Evolutionary conservation across 768 basidiomycete genomes (phyloP), one percentile per base, ranked within the genome.

Genomic region (Candolleomyces aberdarensis): DNA sequence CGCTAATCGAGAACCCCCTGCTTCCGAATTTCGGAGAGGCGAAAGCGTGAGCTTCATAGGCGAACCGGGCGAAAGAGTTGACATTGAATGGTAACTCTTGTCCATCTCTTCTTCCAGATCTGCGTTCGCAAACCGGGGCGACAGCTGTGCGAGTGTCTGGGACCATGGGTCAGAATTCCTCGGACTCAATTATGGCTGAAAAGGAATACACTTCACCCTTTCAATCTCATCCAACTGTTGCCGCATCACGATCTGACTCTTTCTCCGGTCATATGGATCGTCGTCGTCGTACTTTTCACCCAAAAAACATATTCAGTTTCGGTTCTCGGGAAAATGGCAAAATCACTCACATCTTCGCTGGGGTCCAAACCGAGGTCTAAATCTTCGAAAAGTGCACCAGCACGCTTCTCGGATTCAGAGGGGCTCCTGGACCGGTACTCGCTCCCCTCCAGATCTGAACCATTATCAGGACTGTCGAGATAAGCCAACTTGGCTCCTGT

Each of bases 161-260:
- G 50, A 63, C 22, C 11, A 11, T 51, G 48, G 26, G 19, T 40
- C 48, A 63, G 31, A 52, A n/a, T n/a, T 60, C 19, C 20, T 50
- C 43, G 20, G 36, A 11, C 36, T 39, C 26, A 39, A 50, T 14
- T 54, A 36, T 41, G 3, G 10, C 20, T 51, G 15, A 56, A 51
- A 51, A 39, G 29, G 39, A 26, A 51, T 29, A 50, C 17, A 32
- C 66, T 66, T 7, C 62, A 78, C 90, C 79, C 81, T 82, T 69
- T 94, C 91, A 51, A 94, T 88, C 71, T 89, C 88, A 68, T 94
- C 92, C 22, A 94, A 74, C 69, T 88, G 83, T 17, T 86, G 85
- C 65, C 80, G 85, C 85, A 93, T 85, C 47, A 88, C 73, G 64
- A 85, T 81, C 65, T 92, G 91, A 70, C 90, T 92, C 67, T 82